Conservation (phyloP, 2,329 filamentous ascomycete genomes). For the Aspergillus aculeatinus region DNA sequence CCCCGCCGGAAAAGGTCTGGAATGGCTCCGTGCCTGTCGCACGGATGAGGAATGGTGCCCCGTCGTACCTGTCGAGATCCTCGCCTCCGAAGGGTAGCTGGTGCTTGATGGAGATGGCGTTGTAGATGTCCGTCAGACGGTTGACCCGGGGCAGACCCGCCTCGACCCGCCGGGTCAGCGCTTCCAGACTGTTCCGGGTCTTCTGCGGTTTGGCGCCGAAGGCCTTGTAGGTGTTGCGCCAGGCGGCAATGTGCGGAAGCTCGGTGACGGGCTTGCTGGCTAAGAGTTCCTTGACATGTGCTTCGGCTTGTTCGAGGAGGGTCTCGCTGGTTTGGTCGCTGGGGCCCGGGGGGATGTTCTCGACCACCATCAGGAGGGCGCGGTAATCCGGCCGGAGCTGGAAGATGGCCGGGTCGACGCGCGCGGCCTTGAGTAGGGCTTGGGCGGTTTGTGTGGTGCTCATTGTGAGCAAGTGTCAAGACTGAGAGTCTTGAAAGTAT, state of each 20-base stretch:
- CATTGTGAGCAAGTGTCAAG: background rate
- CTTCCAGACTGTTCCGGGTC: constrained; percentile 39
- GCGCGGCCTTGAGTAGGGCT: background rate
- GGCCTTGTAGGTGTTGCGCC: constrained; percentile 40
- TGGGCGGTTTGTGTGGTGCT: background rate
- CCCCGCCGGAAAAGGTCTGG: background rate
- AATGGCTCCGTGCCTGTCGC: background rate
- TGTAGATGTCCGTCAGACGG: constrained; percentile 42
- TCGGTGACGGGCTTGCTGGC: constrained; percentile 23
- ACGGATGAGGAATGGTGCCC: constrained; percentile 12
- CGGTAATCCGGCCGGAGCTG: constrained; percentile 40
- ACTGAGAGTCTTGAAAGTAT: background rate
- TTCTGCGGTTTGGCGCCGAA: constrained; percentile 43
- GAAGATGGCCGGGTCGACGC: constrained; percentile 29
- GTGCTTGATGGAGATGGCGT: constrained; percentile 41
- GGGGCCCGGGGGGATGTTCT: constrained; percentile 32
- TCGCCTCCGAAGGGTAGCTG: constrained; percentile 42
- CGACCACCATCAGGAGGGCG: constrained; percentile 35
- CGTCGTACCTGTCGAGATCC: constrained; percentile 40
- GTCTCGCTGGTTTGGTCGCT: constrained; percentile 23
- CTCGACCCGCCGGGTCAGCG: constrained; percentile 33
- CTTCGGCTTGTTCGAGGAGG: background rate
- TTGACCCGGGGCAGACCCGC: constrained; percentile 39
- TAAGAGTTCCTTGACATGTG: background rate
- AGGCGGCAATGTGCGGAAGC: constrained; percentile 38